phyloP scores from a whole-genome alignment of 2,329 filamentous ascomycete species.

The Cladophialophora yegresii region DNA sequence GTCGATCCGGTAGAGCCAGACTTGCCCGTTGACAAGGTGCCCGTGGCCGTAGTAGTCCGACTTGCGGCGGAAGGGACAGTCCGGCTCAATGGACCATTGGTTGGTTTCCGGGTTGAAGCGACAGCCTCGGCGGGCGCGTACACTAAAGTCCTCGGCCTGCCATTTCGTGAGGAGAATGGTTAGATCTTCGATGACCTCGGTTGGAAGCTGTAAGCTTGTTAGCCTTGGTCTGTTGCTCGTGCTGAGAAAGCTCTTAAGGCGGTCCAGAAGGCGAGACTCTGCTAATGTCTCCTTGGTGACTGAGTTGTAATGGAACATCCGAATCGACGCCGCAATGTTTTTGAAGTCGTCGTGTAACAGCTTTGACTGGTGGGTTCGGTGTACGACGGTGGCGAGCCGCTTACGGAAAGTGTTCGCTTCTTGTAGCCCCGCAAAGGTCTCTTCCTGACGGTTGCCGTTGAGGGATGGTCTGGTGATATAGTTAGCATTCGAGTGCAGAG shows the following conservation, averaged over 20 bases:
- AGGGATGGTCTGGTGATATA: slow-evolving; percentile 7
- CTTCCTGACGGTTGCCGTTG: slow-evolving; percentile 9
- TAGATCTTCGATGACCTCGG: slow-evolving; percentile 30
- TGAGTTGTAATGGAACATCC: slow-evolving; percentile 21
- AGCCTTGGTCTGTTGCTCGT: slow-evolving; percentile 7
- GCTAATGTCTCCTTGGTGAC: slow-evolving; percentile 17
- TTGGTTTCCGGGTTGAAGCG: background rate
- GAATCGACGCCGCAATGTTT: slow-evolving; percentile 20
- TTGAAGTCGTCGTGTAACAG: slow-evolving; percentile 5
- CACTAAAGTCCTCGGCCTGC: slow-evolving; percentile 28
- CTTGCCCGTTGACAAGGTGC: slow-evolving; percentile 37
- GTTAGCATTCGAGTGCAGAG: background rate
- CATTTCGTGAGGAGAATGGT: slow-evolving; percentile 29
- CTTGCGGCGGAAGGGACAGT: slow-evolving; percentile 13
- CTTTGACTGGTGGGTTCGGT: background rate
- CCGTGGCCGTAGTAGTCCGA: slow-evolving; percentile 32
- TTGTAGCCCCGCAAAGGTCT: slow-evolving; percentile 11
- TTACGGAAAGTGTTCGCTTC: slow-evolving; percentile 9
- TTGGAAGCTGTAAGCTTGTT: slow-evolving; percentile 14
- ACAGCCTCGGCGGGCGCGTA: slow-evolving; percentile 26
- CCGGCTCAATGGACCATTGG: background rate
- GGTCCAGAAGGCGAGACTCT: slow-evolving; percentile 10
- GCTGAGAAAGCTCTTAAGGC: slow-evolving; percentile 24
- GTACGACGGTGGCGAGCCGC: slow-evolving; percentile 16
- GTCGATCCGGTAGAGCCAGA: slow-evolving; percentile 34